These are phyloP conservation scores for Colletotrichum cordylinicola DNA, from an alignment of 2,329 filamentous ascomycete species.

Conservation along the genomic window DNA sequence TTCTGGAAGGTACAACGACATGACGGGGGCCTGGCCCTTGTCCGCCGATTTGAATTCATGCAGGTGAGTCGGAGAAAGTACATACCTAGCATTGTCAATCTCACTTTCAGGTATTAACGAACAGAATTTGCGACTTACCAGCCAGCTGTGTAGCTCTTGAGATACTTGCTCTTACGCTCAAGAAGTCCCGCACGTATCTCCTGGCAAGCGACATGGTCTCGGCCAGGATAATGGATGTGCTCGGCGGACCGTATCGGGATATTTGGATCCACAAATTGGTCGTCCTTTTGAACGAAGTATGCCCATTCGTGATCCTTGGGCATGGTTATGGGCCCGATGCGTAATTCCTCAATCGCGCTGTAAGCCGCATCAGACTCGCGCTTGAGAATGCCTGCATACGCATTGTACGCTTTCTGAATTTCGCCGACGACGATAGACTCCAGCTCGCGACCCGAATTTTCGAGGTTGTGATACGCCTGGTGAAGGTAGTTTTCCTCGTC, in stretches of 20 bases:
- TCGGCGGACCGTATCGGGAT: conserved; percentile 79
- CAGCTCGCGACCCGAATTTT: conserved; percentile 91
- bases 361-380: conserved; percentile 87
- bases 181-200: conserved; percentile 91
- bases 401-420: conserved; percentile 97
- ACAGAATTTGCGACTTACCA: conserved; percentile 66
- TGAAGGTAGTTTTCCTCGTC: conserved; percentile 98
- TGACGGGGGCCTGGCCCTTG: conserved; percentile 87
- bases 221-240: conserved; percentile 90
- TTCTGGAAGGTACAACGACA: conserved; percentile 94
- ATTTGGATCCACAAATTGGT: conserved; percentile 86
- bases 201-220: conserved; percentile 79
- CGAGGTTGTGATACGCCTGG: conserved; percentile 91
- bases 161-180: conserved; percentile 97
- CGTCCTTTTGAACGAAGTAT: conserved; percentile 78
- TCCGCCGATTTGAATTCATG: conserved; percentile 99
- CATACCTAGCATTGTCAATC: conserved; percentile 68
- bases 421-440: conserved; percentile 97
- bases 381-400: conserved; percentile 89
- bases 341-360: conserved; percentile 79
- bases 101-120: background rate
- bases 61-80: conserved; percentile 92
- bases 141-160: conserved; percentile 95
- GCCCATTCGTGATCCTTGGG: conserved; percentile 93
- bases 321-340: conserved; percentile 87